Percentiles rank a stretch among this genome's conserved stretches.
phyloP scores from a whole-genome alignment of 2,329 filamentous ascomycete species.

The Fusarium sp. region DNA sequence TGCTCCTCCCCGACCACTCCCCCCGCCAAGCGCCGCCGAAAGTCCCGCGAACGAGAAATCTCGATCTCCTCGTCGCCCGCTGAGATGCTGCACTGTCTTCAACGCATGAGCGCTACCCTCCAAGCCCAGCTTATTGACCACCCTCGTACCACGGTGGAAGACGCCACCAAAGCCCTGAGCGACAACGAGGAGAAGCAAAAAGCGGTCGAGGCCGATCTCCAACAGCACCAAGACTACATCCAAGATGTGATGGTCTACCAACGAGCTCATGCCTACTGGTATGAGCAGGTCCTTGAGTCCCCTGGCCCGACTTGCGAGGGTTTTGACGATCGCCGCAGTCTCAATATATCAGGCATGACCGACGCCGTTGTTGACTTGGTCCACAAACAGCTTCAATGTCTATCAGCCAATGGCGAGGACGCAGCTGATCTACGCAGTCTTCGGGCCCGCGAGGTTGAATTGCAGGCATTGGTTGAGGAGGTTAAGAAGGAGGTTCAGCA shows the following conservation, averaged over 20 bases:
- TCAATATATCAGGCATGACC: neutral
- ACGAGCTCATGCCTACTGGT: neutral
- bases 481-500: neutral
- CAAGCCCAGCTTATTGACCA: neutral
- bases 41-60: neutral
- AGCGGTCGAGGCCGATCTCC: neutral
- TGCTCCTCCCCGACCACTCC: neutral
- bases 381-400: neutral
- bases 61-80: accelerated
- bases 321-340: neutral
- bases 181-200: neutral
- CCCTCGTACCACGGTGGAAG: neutral
- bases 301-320: neutral
- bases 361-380: neutral
- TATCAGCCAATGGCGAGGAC: neutral
- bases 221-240: neutral
- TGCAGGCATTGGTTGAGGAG: neutral
- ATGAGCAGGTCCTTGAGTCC: neutral
- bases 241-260: neutral
- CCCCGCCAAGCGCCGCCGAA: neutral
- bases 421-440: neutral
- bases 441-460: neutral
- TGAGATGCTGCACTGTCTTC: neutral
- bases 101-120: accelerated
- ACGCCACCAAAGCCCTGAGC: neutral